Evolutionary conservation across 2,329 filamentous ascomycete genomes (phyloP), one percentile per base, ranked within the genome.

Genomic region (Zalaria obscura): DNA sequence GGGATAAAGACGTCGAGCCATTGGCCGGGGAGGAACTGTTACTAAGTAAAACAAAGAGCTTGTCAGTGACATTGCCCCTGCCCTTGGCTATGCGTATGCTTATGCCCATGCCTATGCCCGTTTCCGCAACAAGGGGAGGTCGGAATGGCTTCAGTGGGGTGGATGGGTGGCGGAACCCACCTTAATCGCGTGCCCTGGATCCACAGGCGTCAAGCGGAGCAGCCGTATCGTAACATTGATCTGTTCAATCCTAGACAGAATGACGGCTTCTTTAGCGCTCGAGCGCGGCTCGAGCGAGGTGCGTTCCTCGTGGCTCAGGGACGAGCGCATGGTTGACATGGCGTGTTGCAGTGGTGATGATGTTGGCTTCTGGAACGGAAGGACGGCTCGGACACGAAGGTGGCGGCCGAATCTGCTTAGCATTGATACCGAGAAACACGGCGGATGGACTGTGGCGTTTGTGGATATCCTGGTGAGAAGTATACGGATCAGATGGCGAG

Each of bases 1-100:
- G 87, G 85, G 40, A 86, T 73, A 57, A 82, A 80, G 5, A 86
- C 78, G 57, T 94, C 87, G 42, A 94, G 71, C 84, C 86, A 94
- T 67, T 93, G 87, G 41, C 87, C 87, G 4, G 87, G 76, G 4
- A 78, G 69, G 61, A 91, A 93, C 70, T 83, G 18, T 59, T 35
- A 62, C 55, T 45, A 53, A 46, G 18, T 18, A 18, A 18, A 18
- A 18, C 18, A 18, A 18, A 18, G 18, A 18, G 18, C 18, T 18
- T 18, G 18, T 18, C 18, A 18, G 18, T 18, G 18, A 18, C 18
- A 18, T 18, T 18, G 18, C 18, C 18, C 18, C 18, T 18, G 18
- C 18, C 18, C 18, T 18, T 18, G 18, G 18, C 18, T 18, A 18
- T 18, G 18, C 18, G 2, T 18, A 18, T 18, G 18, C 18, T 18